Evolutionary conservation across 257 asterid species (phyloP).

Genomic region (Solanum pimpinellifolium): DNA sequence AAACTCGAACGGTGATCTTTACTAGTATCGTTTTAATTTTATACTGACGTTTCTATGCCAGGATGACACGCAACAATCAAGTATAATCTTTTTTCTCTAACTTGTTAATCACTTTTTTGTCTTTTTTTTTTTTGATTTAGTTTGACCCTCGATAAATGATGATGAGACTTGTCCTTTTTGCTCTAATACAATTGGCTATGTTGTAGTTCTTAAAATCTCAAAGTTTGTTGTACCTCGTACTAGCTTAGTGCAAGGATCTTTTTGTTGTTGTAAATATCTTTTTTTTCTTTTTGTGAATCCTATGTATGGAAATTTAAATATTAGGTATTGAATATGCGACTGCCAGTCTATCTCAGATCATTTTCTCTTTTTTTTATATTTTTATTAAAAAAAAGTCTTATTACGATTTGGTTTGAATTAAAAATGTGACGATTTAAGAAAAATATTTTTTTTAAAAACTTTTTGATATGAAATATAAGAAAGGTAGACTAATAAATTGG

Average conservation of each 20-base stretch:
- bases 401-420: background rate
- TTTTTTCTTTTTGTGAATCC: background rate
- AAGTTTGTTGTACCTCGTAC: background rate
- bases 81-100: background rate
- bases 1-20: background rate
- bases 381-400: background rate
- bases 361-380: background rate
- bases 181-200: background rate
- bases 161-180: background rate
- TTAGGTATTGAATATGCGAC: background rate
- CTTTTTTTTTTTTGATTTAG: background rate
- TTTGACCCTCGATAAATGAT: background rate
- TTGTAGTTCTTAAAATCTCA: background rate
- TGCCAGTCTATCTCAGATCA: background rate
- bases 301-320: background rate
- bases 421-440: background rate
- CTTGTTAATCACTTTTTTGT: background rate
- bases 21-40: background rate
- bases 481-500: background rate
- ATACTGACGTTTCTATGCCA: background rate
- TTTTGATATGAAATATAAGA: background rate
- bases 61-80: background rate
- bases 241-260: background rate
- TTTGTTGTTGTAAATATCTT: background rate
- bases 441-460: accelerated